phyloP scores from a whole-genome alignment of 2,329 filamentous ascomycete genomes.

The Eurotiales sp. region DNA sequence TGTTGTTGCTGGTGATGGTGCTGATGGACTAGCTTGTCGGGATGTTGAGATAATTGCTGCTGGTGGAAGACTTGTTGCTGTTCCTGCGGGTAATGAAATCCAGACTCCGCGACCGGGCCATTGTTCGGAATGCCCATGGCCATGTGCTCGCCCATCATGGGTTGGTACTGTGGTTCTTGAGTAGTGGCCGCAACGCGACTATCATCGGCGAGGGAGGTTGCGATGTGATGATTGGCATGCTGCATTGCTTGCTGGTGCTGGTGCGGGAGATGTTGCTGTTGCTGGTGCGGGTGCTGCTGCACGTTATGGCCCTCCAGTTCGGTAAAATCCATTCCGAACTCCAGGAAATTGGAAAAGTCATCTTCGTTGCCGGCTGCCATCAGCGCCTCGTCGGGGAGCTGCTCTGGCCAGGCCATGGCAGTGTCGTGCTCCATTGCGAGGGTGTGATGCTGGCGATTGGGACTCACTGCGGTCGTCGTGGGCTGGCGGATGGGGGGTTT shows the following conservation, averaged over 20 bases:
- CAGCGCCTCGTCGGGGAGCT: slow-evolving; percentile 37
- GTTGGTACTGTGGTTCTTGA: slow-evolving; percentile 25
- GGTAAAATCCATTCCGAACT: slow-evolving; percentile 46
- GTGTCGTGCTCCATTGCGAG: slow-evolving; percentile 37
- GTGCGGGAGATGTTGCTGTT: too few species aligned
- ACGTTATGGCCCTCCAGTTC: slow-evolving; percentile 37
- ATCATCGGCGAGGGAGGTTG: slow-evolving; percentile 28
- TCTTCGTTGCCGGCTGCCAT: slow-evolving; percentile 40
- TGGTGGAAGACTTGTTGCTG: slow-evolving; percentile 27
- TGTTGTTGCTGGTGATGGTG: slow-evolving; percentile 24
- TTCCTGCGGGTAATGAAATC: slow-evolving; percentile 29
- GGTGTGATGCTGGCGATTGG: neutral
- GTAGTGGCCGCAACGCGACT: slow-evolving; percentile 23
- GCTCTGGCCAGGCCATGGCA: slow-evolving; percentile 38
- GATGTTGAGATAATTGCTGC: slow-evolving; percentile 24
- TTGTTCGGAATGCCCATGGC: slow-evolving; percentile 27
- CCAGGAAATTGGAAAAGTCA: slow-evolving; percentile 48
- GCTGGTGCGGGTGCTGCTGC: slow-evolving; percentile 22
- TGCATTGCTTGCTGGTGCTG: slow-evolving; percentile 31
- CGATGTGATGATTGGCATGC: slow-evolving; percentile 29
- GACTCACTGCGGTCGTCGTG: too few species aligned
- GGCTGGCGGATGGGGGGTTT: slow-evolving; percentile 5
- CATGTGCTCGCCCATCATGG: slow-evolving; percentile 32
- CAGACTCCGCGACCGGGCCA: slow-evolving; percentile 21
- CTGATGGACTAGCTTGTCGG: slow-evolving; percentile 22